Conservation (phyloP, 208 protist species). For the Eutreptiella sp. region DNA sequence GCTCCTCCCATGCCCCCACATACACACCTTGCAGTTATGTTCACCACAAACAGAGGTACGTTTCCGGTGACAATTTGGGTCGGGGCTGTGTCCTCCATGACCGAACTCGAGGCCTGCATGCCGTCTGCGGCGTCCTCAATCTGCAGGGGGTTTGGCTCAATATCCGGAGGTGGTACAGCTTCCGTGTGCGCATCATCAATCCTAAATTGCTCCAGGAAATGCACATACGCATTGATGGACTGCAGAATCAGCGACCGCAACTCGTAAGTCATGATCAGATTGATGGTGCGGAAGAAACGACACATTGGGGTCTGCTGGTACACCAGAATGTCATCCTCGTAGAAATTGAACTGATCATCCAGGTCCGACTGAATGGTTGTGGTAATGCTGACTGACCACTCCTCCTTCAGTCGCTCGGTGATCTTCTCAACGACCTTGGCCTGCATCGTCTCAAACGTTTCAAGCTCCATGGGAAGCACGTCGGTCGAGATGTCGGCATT, state of each 20-base stretch:
- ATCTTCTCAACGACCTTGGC: constrained; percentile 48
- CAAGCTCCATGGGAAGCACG: constrained; percentile 56
- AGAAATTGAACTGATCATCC: constrained; percentile 84
- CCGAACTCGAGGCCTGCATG: no score
- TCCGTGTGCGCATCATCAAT: no score
- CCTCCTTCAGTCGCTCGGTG: constrained; percentile 67
- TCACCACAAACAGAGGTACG: no score
- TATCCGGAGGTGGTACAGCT: no score
- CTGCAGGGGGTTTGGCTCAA: no score
- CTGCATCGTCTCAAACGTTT: constrained; percentile 58
- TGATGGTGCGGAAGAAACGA: constrained; percentile 77
- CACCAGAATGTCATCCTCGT: constrained; percentile 74
- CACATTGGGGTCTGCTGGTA: constrained; percentile 70
- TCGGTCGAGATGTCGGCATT: constrained; percentile 42
- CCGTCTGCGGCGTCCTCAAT: no score
- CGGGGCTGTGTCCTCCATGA: no score
- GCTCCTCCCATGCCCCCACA: no score
- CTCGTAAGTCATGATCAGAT: constrained; percentile 78
- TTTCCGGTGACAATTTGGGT: no score
- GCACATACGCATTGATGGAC: constrained; percentile 64
- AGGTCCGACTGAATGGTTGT: constrained; percentile 85
- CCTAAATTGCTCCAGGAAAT: constrained; percentile 61
- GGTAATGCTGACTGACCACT: constrained; percentile 79
- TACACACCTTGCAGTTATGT: no score
- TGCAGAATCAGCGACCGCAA: constrained; percentile 61